Base-by-base conservation (phyloP, 73 alveolate species). In the Symbiodinium natans region DNA sequence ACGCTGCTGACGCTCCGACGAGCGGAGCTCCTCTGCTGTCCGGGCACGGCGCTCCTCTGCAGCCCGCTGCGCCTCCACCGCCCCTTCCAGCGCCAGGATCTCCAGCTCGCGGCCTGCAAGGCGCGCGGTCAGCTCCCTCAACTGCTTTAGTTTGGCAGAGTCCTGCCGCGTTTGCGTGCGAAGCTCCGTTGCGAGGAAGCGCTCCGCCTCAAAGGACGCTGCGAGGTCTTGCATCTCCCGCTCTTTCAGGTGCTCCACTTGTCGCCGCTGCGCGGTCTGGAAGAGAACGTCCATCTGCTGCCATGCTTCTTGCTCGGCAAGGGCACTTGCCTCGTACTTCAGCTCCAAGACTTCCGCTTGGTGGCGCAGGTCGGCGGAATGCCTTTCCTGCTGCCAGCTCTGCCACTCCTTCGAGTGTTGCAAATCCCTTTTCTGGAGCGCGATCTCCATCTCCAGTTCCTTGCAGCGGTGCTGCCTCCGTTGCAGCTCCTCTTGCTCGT, bases 301-400 rank as follows among this genome's bases (percentile, higher is more conserved):
- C 97, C 97, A 90, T 36, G 75, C 87, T 40, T 90, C 97, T 54
- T 90, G 97, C 87, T 90, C 97, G 19, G 54, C 40, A 21, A 40
- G n/a, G 13, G 33, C 7, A 25, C 31, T 63, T 27, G 54, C 83
- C 8, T 85, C 88, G 46, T 90, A 85, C 39, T 40, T 84, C 97
- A 90, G 38, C 40, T 31, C 38, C 19, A 88, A 46, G 27, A 59
- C 82, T 17, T 63, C 85, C 27, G 95, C 86, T 38, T 88, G 95
- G 25, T 88, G 95, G 1, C 21, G 75, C 31, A 88, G 74, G 21
- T 88, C 95, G 17, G 71, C 23, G n/a, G 59, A 4, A 48, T 43
- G 77, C 92, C 25, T 27, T 15, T 73, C 43, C 27, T 42, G 41
- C 92, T 33, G 74, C 73, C n/a, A 33, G 11, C 11, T 41, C 36